Base-by-base conservation (phyloP, 1,284 basidiomycete genomes). In the Pisolithus thermaeus region DNA sequence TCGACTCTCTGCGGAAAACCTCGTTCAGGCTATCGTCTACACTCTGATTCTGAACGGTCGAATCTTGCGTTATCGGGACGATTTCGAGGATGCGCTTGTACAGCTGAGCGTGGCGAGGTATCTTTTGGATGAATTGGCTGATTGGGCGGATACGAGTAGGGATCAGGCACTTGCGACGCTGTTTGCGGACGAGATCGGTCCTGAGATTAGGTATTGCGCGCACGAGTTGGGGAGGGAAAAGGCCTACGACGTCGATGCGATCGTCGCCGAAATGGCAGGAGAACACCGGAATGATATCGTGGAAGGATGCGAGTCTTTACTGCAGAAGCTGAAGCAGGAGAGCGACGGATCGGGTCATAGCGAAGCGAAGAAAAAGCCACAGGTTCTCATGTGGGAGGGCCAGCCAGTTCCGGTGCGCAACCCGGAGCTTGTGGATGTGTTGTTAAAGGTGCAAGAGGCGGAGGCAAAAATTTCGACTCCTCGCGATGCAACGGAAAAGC, bases 161-260 rank as follows among this genome's bases (percentile, higher is more conserved):
- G 89, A 92, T 51, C 92, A 97, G 70, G 96, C 95, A 0, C 78
- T 98, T 5, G 90, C 92, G 11, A 80, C 83, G 32, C 79, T 91
- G 47, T 91, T 92, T 63, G 79, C 87, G 18, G 95, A 98, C 65
- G 84, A 88, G 55, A 84, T 94, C 55, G 87, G 92, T 39, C 92
- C 96, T 0, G 86, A 97, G 69, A 91, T 98, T 55, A 79, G 96
- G 47, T 90, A 94, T 71, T 92, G 88, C 58, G 93, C 94, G 0
- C 96, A 98, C 65, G 88, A 94, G 64, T 77, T 96, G 27, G 84
- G 84, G 2, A 72, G 77, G 45, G 71, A 70, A 43, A 86, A 84
- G 61, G 82, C 90, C 6, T 92, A 95, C 69, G 91, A 95, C 67
- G 77, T 94, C 42, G 85, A 87, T 58, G 80, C 76, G 3, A 90